A percentile compares a stretch with the other conserved stretches of the same genome.
Conservation (phyloP, 441 rosid genomes). For the Biscutella laevigata region DNA sequence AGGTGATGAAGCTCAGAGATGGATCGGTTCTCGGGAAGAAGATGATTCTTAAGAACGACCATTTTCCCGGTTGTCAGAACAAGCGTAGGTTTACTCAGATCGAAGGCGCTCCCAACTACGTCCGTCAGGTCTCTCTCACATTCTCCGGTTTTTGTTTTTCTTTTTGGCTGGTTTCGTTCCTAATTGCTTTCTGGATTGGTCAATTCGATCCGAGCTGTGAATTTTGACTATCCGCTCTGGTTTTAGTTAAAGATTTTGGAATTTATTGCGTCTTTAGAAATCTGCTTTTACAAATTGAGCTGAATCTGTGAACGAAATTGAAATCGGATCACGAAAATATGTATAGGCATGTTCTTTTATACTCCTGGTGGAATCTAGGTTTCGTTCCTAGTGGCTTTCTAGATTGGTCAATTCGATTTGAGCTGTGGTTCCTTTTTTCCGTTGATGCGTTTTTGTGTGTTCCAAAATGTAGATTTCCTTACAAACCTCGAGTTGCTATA, state of each 20-base stretch:
- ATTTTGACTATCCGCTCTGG: constrained; percentile 1
- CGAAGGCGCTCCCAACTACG: constrained; percentile 99
- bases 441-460: background rate
- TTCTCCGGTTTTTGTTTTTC: background rate
- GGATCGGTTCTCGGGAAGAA: constrained; percentile 95
- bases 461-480: background rate
- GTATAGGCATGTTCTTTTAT: background rate
- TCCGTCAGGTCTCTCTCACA: constrained; percentile 54
- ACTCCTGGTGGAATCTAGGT: background rate
- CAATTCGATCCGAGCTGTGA: constrained; percentile 4
- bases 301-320: constrained; percentile 6
- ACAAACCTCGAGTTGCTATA: too few relatives aligned
- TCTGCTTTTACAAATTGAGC: background rate
- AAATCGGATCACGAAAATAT: constrained; percentile 1
- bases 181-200: too few relatives aligned
- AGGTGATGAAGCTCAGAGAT: constrained; percentile 86
- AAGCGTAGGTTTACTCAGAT: constrained; percentile 83
- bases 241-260: background rate
- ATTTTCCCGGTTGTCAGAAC: constrained; percentile 95
- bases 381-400: too few relatives aligned
- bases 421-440: background rate
- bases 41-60: constrained; percentile 95
- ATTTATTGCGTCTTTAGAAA: background rate
- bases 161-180: too few relatives aligned
- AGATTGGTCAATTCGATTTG: too few relatives aligned